These are phyloP conservation scores for Wallacemonas sp. DNA, from an alignment of 208 protist species.

Conservation along the genomic window DNA sequence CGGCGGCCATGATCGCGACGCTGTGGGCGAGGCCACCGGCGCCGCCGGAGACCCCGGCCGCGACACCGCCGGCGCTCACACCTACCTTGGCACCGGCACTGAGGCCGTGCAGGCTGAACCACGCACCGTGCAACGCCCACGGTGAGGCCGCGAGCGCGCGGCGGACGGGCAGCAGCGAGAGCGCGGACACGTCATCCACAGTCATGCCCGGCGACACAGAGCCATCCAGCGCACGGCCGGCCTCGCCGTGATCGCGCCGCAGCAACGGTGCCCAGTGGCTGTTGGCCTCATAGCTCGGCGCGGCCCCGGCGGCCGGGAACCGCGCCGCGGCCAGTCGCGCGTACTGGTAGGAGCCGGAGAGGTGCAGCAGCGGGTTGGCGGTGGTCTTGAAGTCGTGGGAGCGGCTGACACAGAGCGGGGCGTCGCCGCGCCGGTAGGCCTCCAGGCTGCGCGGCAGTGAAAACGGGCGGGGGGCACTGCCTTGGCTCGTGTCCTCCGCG, in stretches of 20 bases:
- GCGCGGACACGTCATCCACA: slow-evolving; percentile 11
- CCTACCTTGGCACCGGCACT: slow-evolving; percentile 21
- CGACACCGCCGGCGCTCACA: not conserved
- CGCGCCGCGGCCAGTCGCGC: not conserved
- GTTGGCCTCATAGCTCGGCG: too few species aligned
- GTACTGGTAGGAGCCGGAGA: slow-evolving; percentile 18
- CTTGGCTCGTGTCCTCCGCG: slow-evolving; percentile 7
- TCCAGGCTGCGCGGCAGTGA: slow-evolving; percentile 13
- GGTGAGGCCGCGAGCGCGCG: not conserved
- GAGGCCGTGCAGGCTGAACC: slow-evolving; percentile 53
- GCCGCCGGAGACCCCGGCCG: too few species aligned
- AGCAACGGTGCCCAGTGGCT: too few species aligned
- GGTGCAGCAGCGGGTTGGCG: slow-evolving; percentile 26
- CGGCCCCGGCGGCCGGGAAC: not conserved
- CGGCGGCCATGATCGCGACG: slow-evolving; percentile 1
- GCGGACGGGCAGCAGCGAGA: slow-evolving; percentile 5
- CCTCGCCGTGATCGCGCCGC: too few species aligned
- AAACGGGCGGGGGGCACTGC: slow-evolving; percentile 12
- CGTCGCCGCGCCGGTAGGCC: slow-evolving; percentile 19
- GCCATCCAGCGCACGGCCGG: too few species aligned
- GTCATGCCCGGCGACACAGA: not conserved
- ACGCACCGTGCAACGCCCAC: slow-evolving; percentile 23
- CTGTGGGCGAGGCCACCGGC: too few species aligned
- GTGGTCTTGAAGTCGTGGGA: slow-evolving; percentile 39
- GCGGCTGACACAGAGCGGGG: slow-evolving; percentile 27